Evolutionary conservation across 2,329 filamentous ascomycete genomes (phyloP).

Genomic region (Alternaria sp.): DNA sequence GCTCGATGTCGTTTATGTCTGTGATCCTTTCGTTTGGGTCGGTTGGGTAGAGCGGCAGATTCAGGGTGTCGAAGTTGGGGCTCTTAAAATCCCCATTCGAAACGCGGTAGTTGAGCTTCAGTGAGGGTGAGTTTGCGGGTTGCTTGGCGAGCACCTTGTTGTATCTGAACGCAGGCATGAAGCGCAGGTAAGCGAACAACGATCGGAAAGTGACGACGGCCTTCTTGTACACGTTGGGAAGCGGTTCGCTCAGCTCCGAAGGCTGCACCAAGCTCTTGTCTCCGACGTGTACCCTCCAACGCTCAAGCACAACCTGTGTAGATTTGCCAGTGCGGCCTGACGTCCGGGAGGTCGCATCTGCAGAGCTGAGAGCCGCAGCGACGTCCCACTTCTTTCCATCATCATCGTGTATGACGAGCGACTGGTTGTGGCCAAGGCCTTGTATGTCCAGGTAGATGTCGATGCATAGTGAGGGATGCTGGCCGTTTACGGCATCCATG

Average conservation of each 20-base stretch:
- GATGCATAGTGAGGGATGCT: constrained; percentile 83
- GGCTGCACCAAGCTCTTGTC: constrained; percentile 61
- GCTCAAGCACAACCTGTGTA: constrained; percentile 83
- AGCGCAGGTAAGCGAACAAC: constrained; percentile 79
- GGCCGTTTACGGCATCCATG: constrained; percentile 76
- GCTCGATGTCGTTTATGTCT: constrained; percentile 72
- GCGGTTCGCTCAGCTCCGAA: constrained; percentile 62
- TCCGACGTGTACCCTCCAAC: constrained; percentile 87
- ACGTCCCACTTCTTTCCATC: constrained; percentile 93
- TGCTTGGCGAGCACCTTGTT: constrained; percentile 76
- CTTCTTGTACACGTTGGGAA: constrained; percentile 96
- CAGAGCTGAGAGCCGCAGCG: constrained; percentile 75
- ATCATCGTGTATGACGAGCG: constrained; percentile 85
- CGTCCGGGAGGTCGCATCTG: constrained; percentile 57
- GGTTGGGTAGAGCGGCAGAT: constrained; percentile 69
- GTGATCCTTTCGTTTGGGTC: constrained; percentile 66
- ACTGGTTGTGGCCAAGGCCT: constrained; percentile 80
- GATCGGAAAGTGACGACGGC: constrained; percentile 93
- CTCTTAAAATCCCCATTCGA: constrained; percentile 63
- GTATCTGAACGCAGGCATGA: constrained; percentile 87
- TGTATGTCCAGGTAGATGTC: constrained; percentile 88
- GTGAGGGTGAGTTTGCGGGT: constrained; percentile 63
- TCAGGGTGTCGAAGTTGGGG: constrained; percentile 70
- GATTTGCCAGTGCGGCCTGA: constrained; percentile 51
- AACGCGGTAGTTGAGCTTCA: constrained; percentile 84